phyloP scores from a whole-genome alignment of 176 grass and related monocot genomes.

The Leersia perrieri region DNA sequence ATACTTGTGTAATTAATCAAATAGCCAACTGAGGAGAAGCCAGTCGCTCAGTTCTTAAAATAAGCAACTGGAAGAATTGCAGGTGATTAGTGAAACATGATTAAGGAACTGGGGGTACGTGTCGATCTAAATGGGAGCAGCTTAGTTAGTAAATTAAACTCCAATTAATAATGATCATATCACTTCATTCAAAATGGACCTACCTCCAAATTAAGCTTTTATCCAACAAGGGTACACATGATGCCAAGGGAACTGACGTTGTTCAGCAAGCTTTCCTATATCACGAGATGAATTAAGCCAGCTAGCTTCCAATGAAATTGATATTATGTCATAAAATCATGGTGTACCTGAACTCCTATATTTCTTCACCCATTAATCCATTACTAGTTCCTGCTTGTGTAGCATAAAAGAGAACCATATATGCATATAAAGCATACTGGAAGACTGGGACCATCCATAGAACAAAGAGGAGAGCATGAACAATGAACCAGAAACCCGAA shows the following conservation, averaged over 20 bases:
- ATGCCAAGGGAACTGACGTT: background rate
- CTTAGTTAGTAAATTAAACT: background rate
- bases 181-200: background rate
- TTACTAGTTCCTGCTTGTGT: background rate
- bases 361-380: background rate
- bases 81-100: background rate
- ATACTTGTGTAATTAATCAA: background rate
- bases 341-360: background rate
- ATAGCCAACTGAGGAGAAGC: background rate
- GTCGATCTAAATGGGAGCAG: background rate
- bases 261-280: background rate
- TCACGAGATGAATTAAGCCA: background rate
- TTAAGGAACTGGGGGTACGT: background rate
- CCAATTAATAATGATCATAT: background rate
- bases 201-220: background rate
- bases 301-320: background rate
- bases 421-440: no score
- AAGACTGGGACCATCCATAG: background rate
- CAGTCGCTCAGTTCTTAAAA: background rate
- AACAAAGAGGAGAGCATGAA: background rate
- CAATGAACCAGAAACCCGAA: background rate
- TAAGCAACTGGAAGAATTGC: background rate
- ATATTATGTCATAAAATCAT: slow-evolving; percentile 42
- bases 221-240: background rate
- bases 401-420: background rate